Evolutionary conservation across 2,329 filamentous ascomycete species (phyloP).

Genomic region (Fusarium tricinctum): DNA sequence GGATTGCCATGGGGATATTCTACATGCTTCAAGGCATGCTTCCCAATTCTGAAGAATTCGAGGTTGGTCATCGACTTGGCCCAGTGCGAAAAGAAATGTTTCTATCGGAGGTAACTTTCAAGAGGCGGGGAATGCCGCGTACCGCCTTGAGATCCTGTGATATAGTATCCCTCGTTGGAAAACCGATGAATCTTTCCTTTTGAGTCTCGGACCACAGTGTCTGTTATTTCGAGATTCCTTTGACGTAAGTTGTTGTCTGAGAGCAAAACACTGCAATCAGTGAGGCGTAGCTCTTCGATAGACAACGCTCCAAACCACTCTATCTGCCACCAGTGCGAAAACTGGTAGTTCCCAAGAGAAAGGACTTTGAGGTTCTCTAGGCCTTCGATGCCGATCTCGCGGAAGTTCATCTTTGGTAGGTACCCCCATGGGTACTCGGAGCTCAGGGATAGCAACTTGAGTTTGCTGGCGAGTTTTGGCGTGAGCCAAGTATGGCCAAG

Average conservation of each 20-base stretch:
- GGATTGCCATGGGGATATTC: too few species aligned
- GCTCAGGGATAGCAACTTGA: slow-evolving; percentile 57
- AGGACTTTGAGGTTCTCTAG: slow-evolving; percentile 58
- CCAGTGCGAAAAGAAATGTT: slow-evolving; percentile 24
- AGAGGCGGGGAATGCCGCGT: background rate
- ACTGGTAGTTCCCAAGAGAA: slow-evolving; percentile 56
- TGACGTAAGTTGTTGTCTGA: background rate
- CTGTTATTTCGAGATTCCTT: background rate
- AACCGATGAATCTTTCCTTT: background rate
- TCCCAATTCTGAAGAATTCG: slow-evolving; percentile 1
- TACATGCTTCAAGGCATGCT: too few species aligned
- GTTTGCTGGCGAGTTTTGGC: slow-evolving; percentile 31
- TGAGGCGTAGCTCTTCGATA: slow-evolving; percentile 56
- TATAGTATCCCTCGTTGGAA: slow-evolving; percentile 5
- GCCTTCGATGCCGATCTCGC: slow-evolving; percentile 5
- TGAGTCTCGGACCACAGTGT: background rate
- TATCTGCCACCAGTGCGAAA: slow-evolving; percentile 60
- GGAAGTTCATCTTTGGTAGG: slow-evolving; percentile 56
- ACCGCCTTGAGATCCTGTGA: too few species aligned
- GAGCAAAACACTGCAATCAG: slow-evolving; percentile 56
- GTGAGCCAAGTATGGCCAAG: slow-evolving; percentile 36
- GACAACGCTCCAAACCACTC: slow-evolving; percentile 60
- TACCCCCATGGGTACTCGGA: slow-evolving; percentile 57
- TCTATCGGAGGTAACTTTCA: slow-evolving; percentile 3
- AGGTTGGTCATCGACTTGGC: slow-evolving; percentile 1